Base-by-base conservation (phyloP, 148 eudicot genomes). In the Chenopodium formosanum region DNA sequence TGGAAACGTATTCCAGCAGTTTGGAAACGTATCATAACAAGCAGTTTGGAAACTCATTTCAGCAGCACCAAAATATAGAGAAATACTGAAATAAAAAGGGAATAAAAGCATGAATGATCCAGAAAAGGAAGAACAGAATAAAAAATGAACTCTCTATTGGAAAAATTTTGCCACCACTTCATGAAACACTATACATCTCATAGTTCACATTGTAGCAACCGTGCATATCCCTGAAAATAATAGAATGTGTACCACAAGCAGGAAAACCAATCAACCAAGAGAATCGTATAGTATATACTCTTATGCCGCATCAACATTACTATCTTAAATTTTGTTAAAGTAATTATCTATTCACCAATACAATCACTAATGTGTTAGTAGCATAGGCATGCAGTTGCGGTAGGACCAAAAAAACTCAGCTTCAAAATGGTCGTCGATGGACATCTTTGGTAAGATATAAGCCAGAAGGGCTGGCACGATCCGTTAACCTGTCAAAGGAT, bases 401-500 rank as follows among this genome's bases (percentile, higher is more conserved):
- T 72, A 17, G 60, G 34, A 46, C 13, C 50, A 8, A 60, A 25
- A 23, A 50, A 62, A 46, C 31, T 79, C 70, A 2, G 56, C 56
- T 52, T 52, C 56, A 52, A 52, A 52, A 52, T 52, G 56, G 56
- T 52, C 16, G 12, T 52, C 16, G 17, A 52, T 52, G 56, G 2
- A 52, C 16, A 12, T 14, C 77, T 37, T 25, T 34, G 37, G 62
- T 53, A 60, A 40, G 65, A 58, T 17, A 79, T 32, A 53, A n/a
- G 16, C 48, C 32, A 60, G 47, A 78, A 70, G 17, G 7, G 48
- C 23, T 44, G 37, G 72, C 32, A 8, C 22, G n/a, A 62, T 32
- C 56, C 48, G 17, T 31, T 72, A 46, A 72, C 80, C 86, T 84
- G 86, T 44, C 56, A 62, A 27, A 37, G 27, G n/a, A 72, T 48